Base-by-base conservation (phyloP, 352 stramenopile species). In the Peronospora farinosa region DNA sequence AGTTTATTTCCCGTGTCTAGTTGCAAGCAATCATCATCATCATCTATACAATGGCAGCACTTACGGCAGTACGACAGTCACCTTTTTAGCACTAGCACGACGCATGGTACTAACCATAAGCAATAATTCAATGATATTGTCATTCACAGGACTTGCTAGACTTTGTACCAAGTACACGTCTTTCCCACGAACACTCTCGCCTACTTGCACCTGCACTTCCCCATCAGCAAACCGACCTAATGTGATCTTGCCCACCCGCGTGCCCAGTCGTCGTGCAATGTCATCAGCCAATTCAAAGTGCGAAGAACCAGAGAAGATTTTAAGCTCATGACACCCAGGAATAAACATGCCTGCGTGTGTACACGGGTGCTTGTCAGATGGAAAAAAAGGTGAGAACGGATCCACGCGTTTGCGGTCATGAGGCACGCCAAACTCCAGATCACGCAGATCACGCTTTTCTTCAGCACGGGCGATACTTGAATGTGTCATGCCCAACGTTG, bases 141-240 rank as follows among this genome's bases (percentile, higher is more conserved):
- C 92, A 57, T 97, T 97, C 42, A 97, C 89, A 11, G 92, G 92
- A 41, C 72, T 88, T 30, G 84, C 78, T 19, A 95, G 83, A 55
- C 84, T 95, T 75, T 98, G 92, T 47, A 97, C 84, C 33, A 97
- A 68, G 67, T 97, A 98, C 40, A 97, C 89, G 60, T 98, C 92
- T 70, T 96, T 96, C 35, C 90, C 88, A 33, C 88, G 82, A 45
- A 97, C 84, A 38, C 77, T 95, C 67, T 97, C 91, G 36, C 90
- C 86, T 44, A 97, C 86, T 55, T 96, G 86, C 38, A 97, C 78
- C 48, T 92, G 87, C 50, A 96, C 88, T 48, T 97, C 91, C 35
- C 91, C 91, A 48, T 97, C 91, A 0, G 88, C 85, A 60, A 97
- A 97, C 40, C 85, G 79, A 2, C 84, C 80, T 25, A 96, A 74